These are phyloP conservation scores for Fremontodendron californicum DNA, from an alignment of 345 rosid genomes.

Conservation along the genomic window DNA sequence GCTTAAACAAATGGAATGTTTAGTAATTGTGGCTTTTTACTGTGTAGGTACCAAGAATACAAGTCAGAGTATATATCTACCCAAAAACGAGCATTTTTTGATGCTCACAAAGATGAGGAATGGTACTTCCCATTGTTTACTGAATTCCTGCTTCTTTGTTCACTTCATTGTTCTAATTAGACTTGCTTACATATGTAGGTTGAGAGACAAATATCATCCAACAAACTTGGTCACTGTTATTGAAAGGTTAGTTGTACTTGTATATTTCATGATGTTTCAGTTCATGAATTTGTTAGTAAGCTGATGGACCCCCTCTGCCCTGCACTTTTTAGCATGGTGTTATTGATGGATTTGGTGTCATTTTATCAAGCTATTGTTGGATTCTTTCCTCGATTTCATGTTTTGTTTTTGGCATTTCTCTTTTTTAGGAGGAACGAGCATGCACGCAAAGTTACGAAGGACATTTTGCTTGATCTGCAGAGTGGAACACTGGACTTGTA, in stretches of 20 bases:
- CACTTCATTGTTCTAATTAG: constrained; percentile 20
- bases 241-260: constrained; percentile 54
- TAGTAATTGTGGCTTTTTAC: constrained; percentile 14
- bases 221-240: constrained; percentile 74
- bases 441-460: constrained; percentile 77
- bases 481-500: constrained; percentile 87
- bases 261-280: neutral
- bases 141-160: neutral
- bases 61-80: constrained; percentile 87
- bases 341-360: constrained; percentile 9
- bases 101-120: constrained; percentile 63
- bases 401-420: neutral
- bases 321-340: neutral
- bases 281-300: neutral
- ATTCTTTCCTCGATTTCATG: constrained; percentile 1
- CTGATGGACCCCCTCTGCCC: neutral
- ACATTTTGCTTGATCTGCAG: constrained; percentile 80
- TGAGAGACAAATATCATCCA: constrained; percentile 92
- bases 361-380: neutral
- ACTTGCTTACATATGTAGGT: constrained; percentile 46
- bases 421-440: constrained; percentile 76
- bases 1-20: neutral
- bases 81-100: constrained; percentile 78
- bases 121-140: constrained; percentile 38
- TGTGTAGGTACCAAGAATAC: constrained; percentile 88